A percentile compares a stretch with the other conserved stretches of the same genome.
Evolutionary conservation across 176 grass and related monocot species (phyloP).

Genomic region (Elymus sibiricus): DNA sequence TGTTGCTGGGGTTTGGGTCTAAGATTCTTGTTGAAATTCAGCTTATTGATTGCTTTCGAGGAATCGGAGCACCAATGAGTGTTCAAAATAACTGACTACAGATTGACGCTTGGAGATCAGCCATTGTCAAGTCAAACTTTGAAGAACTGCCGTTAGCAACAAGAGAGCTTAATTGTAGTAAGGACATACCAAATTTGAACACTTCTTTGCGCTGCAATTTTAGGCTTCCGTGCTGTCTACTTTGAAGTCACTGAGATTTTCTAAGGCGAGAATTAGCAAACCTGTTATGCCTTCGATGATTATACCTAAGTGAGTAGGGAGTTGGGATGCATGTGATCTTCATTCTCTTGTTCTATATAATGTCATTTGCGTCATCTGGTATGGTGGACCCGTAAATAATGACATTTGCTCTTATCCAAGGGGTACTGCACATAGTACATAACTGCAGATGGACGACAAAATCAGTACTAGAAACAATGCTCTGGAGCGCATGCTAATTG

Average conservation of each 20-base stretch:
- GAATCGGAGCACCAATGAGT: neutral
- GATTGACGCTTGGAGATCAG: neutral
- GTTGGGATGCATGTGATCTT: neutral
- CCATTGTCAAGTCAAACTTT: neutral
- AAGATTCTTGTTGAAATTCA: neutral
- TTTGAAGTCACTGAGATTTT: neutral
- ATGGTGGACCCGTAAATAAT: neutral
- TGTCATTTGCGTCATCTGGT: neutral
- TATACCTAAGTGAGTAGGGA: neutral
- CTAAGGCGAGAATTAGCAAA: neutral
- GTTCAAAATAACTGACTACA: neutral
- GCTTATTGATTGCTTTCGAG: neutral
- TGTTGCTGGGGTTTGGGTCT: neutral
- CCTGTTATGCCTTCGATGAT: neutral
- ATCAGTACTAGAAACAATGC: neutral
- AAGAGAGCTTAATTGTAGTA: neutral
- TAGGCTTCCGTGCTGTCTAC: neutral
- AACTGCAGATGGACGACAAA: neutral
- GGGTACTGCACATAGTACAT: neutral
- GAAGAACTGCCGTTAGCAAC: neutral
- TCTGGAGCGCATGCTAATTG: neutral
- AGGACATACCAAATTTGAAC: neutral
- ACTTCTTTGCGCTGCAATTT: neutral
- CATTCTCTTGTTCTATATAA: neutral
- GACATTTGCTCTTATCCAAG: neutral